Evolutionary conservation across 2,329 filamentous ascomycete species (phyloP).

Genomic region (Trichoderma pleuroti): DNA sequence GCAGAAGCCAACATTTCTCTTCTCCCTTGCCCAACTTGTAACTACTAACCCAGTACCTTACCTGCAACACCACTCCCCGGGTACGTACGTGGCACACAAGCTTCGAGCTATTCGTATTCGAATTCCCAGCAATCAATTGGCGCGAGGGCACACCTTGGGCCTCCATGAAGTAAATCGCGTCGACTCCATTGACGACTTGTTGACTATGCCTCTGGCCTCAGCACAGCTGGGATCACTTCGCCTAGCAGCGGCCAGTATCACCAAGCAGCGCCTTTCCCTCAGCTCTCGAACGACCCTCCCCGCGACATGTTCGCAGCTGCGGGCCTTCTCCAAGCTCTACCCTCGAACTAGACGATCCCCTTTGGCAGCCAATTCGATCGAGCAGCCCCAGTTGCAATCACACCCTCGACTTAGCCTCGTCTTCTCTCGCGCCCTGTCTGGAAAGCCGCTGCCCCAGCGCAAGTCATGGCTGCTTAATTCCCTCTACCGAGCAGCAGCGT

Average conservation of each 20-base stretch:
- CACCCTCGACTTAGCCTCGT: constrained; percentile 12
- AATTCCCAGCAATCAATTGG: constrained; percentile 4
- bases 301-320: constrained; percentile 17
- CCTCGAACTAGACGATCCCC: background rate
- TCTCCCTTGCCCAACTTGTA: background rate
- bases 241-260: constrained; percentile 1
- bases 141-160: background rate
- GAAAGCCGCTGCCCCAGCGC: constrained; percentile 49
- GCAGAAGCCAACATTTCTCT: background rate
- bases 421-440: constrained; percentile 45
- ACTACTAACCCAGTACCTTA: background rate
- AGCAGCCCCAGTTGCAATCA: background rate
- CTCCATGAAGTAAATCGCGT: background rate
- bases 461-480: constrained; percentile 53
- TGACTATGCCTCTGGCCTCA: constrained; percentile 10
- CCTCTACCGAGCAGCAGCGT: constrained; percentile 61
- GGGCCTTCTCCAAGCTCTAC: constrained; percentile 25
- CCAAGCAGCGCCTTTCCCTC: constrained; percentile 17
- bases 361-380: constrained; percentile 16
- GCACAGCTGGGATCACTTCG: constrained; percentile 17
- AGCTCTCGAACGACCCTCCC: constrained; percentile 22
- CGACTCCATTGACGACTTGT: constrained; percentile 3
- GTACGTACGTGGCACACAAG: background rate
- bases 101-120: background rate
- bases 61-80: background rate